Base-by-base conservation (phyloP, 139 green algal genomes). In the Picochlorum sp. region DNA sequence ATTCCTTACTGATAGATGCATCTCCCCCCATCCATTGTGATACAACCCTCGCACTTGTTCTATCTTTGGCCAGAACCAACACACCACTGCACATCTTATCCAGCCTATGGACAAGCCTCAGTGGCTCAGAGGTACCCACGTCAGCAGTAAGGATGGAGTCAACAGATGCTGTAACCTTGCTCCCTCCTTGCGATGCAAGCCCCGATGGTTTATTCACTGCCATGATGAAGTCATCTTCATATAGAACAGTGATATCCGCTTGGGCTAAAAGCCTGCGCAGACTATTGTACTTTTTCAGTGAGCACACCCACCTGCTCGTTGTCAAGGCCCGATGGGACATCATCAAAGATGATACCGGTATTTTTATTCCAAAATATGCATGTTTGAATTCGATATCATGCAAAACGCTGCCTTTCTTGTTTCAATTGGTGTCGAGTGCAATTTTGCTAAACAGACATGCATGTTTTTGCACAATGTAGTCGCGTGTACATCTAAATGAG, bases 171-270 rank as follows among this genome's bases (percentile, higher is more conserved):
- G 18, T 23, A 56, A 60, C 52, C 15, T 49, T 58, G 26, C 18
- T 31, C 9, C 79, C 72, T 18, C 71, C 83, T 49, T 89, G 83
- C 38, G 81, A 70, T 16, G 75, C 50, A 41, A 90, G 52, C 14
- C 83, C 80, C 21, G 78, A 59, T 11, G 83, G 83, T 69, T 90
- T 90, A 76, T 90, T 78, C 0, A 90, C 5, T 30, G 85, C 77
- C 6, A 89, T 41, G 44, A 86, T 60, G 7, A 85, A 73, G 4
- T 23, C 3, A 45, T 78, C 64, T 9, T 26, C 2, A 60, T 76
- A 44, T 57, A 85, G 57, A 21, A 85, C 31, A 3, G 21, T 9
- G 11, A 3, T 2, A 8, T 63, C 52, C 50, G 81, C 21, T 45
- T 38, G 15, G 13, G 34, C 34, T 11, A 41, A 11, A 13, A 9